Evolutionary conservation across 495 filamentous ascomycete genomes (phyloP), one percentile per base, ranked within the genome.

Genomic region (Glonium stellatum): DNA sequence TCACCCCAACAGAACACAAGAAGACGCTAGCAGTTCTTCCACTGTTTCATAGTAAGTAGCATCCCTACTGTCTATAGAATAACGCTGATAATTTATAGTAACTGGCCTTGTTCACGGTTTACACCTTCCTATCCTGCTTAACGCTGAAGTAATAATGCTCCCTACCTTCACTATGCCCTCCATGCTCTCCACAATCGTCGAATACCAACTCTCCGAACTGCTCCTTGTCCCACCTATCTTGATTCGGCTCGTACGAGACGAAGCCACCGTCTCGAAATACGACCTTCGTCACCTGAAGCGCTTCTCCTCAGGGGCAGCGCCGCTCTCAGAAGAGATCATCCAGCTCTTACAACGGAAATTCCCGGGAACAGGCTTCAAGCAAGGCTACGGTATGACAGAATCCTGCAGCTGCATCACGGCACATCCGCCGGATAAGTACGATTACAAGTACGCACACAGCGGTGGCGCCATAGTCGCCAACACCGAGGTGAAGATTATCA

Each of bases 381-480:
- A 87, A 54, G 68, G 82, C 1, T 88, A 88, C 61, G 86, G 87
- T 13, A 84, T 88, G 78, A 87, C 82, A 12, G 86, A 89, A 65
- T 81, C 78, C 12, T 85, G 81, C 65, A 76, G 73, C 19, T 84
- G 81, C 58, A 86, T 86, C 49, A 80, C 84, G 1, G 73, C 82
- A 34, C 82, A 87, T 56, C 76, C 80, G 31, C 74, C 76, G 0
- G 72, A 75, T 2, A 73, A 75, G 22, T 81, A 78, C 51, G 75
- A 74, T 9, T 85, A 82, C 65, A 79, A 81, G 63, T 76, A 82
- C 58, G 82, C 77, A 8, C 76, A 82, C 44, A 75, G 78, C 1
- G 86, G 80, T 1, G 86, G 86, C 25, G 80, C 76, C n/a, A 76
- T 85, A 15, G 80, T 75, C 13, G 74, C 81, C 12, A 79, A 71